Percentiles rank a stretch among this genome's conserved stretches.
These are phyloP conservation scores for Aureobasidium sp. DNA, from an alignment of 2,329 filamentous ascomycete species.

Conservation along the genomic window DNA sequence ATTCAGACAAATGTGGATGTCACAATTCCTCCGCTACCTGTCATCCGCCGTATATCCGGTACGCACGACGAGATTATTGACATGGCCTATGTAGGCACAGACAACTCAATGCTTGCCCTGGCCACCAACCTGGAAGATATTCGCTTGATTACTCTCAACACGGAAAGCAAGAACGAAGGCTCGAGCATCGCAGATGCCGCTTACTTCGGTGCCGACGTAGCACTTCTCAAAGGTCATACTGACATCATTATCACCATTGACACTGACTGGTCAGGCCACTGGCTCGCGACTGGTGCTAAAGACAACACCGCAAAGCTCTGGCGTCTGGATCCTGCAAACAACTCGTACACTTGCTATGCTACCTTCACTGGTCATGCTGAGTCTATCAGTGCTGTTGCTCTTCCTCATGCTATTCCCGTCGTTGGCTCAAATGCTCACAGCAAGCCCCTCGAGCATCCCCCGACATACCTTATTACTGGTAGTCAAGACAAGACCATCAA, in stretches of 20 bases:
- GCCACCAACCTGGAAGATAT: constrained; percentile 95
- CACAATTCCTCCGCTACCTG: constrained; percentile 50
- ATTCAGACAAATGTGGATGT: constrained; percentile 26
- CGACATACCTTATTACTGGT: constrained; percentile 78
- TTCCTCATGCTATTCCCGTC: constrained; percentile 64
- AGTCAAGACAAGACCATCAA: constrained; percentile 96
- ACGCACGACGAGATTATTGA: constrained; percentile 98
- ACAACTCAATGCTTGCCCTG: constrained; percentile 75
- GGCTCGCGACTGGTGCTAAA: constrained; percentile 93
- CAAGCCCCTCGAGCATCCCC: constrained; percentile 71
- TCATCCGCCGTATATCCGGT: constrained; percentile 77
- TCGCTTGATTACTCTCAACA: constrained; percentile 67
- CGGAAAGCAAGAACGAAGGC: constrained; percentile 27
- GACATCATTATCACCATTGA: constrained; percentile 95
- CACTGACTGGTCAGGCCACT: constrained; percentile 93
- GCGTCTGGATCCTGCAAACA: constrained; percentile 69
- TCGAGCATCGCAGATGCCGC: constrained; percentile 21
- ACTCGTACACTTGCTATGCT: constrained; percentile 71
- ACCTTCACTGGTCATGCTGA: constrained; percentile 89
- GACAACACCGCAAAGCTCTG: constrained; percentile 92
- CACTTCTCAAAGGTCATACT: constrained; percentile 78
- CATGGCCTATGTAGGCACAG: constrained; percentile 73
- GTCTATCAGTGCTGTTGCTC: constrained; percentile 80
- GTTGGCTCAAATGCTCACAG: constrained; percentile 62
- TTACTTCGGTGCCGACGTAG: constrained; percentile 87